Conservation (phyloP, 208 protist species). For the Trypanosoma platydactyli region DNA sequence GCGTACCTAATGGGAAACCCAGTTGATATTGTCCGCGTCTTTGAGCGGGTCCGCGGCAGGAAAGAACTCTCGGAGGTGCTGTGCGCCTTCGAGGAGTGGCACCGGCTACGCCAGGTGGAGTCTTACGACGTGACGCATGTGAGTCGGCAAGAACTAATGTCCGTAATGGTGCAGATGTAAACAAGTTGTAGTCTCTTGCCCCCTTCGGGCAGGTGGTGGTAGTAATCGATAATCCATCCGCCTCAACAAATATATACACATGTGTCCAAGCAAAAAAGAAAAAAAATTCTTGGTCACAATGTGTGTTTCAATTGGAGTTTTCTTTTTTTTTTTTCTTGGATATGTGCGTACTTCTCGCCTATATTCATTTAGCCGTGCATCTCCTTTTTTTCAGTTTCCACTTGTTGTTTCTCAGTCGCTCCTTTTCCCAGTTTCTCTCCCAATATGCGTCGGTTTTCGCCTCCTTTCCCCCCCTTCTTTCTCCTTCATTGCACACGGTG, state of each 20-base stretch:
- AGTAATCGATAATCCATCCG: too few relatives aligned
- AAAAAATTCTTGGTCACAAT: too few relatives aligned
- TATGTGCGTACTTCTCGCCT: not conserved
- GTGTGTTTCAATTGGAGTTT: too few relatives aligned
- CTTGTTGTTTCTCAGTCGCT: not conserved
- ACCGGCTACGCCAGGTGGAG: constrained; percentile 67
- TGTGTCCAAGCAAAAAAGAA: too few relatives aligned
- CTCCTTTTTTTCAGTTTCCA: not conserved
- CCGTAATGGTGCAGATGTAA: constrained; percentile 24
- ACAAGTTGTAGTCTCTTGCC: constrained; percentile 22
- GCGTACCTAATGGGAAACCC: too few relatives aligned
- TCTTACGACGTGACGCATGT: constrained; percentile 40
- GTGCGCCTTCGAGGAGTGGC: constrained; percentile 78
- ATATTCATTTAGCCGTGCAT: not conserved
- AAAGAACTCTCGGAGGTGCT: constrained; percentile 47
- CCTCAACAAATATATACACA: too few relatives aligned
- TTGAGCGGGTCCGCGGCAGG: constrained; percentile 40
- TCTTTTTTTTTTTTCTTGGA: too few relatives aligned
- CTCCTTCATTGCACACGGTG: not conserved
- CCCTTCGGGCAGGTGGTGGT: not conserved
- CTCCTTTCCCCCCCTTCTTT: constrained; percentile 23
- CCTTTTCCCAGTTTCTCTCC: not conserved
- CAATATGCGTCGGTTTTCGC: constrained; percentile 19
- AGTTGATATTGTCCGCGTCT: constrained; percentile 41
- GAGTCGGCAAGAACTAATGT: constrained; percentile 27